Percentiles rank a stretch among this genome's conserved stretches.
phyloP scores from a whole-genome alignment of 2,329 filamentous ascomycete genomes.

The Botrytis cinerea region DNA sequence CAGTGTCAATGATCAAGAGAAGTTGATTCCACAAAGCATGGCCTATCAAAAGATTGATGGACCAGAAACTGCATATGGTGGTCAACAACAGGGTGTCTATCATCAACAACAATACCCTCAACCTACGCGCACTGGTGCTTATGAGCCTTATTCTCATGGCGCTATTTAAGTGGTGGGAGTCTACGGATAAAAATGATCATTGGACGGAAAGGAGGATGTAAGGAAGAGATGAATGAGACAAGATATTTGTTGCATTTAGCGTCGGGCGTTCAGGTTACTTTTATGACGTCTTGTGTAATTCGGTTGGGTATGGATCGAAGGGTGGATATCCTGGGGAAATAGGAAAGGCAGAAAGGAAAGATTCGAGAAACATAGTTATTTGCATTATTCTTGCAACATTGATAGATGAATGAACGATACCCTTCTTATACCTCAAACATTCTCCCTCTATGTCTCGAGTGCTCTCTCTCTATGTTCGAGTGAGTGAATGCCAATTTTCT shows the following conservation, averaged over 20 bases:
- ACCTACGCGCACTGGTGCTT: constrained; percentile 51
- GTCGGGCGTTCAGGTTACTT: constrained; percentile 24
- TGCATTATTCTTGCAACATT: background rate
- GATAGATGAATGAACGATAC: constrained; percentile 19
- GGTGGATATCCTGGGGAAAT: background rate
- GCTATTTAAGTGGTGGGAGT: constrained; percentile 46
- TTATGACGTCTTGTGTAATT: constrained; percentile 15
- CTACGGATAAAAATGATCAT: background rate
- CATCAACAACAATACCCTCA: constrained; percentile 41
- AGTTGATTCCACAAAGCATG: constrained; percentile 34
- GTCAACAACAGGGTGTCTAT: constrained; percentile 45
- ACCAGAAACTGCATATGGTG: constrained; percentile 40
- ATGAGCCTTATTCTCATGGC: constrained; percentile 64
- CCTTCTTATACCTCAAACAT: background rate
- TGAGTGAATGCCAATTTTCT: background rate
- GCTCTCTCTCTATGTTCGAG: background rate
- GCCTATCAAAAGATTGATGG: constrained; percentile 51
- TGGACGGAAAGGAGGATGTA: background rate
- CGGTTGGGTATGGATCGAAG: background rate
- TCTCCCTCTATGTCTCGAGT: background rate
- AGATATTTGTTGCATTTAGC: constrained; percentile 23
- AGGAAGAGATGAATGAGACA: background rate
- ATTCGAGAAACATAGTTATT: constrained; percentile 8
- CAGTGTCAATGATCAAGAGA: constrained; percentile 37
- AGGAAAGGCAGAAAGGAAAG: background rate